phyloP scores from a whole-genome alignment of 2,329 filamentous ascomycete species.

The Ceratocystiopsis sp. region DNA sequence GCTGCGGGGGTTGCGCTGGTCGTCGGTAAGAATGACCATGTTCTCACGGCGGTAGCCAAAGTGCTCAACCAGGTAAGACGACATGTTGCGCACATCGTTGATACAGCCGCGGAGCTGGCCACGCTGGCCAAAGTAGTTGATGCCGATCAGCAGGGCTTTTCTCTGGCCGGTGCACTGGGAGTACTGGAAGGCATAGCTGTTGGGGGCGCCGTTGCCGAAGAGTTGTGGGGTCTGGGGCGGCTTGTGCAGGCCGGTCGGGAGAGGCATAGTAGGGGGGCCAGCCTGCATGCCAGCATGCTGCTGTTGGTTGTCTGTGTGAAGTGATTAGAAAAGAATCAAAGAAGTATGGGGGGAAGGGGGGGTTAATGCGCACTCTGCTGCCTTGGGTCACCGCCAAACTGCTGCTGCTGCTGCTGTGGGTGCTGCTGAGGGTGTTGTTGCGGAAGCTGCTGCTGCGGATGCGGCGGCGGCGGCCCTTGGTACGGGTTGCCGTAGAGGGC shows the following conservation, averaged over 20 bases:
- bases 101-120: slow-evolving; percentile 87
- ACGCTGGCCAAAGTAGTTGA: slow-evolving; percentile 89
- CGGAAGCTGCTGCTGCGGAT: not conserved
- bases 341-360: not conserved
- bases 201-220: slow-evolving; percentile 56
- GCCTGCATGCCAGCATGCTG: no score
- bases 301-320: no score
- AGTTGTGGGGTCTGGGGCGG: slow-evolving; percentile 6
- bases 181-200: slow-evolving; percentile 73
- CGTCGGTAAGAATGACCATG: slow-evolving; percentile 92
- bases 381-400: not conserved
- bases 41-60: slow-evolving; percentile 90
- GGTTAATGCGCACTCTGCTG: no score
- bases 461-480: not conserved
- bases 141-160: slow-evolving; percentile 83
- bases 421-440: no score
- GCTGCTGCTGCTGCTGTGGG: not conserved
- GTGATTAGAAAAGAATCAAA: no score
- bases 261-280: no score
- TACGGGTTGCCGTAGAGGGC: not conserved
- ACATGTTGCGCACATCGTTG: slow-evolving; percentile 97
- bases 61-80: slow-evolving; percentile 68
- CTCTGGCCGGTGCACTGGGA: slow-evolving; percentile 76
- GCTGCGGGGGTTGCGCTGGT: slow-evolving; percentile 94
- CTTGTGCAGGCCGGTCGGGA: slow-evolving; percentile 1